These are phyloP conservation scores for Coriolopsis trogii DNA, from an alignment of 1,284 basidiomycete genomes.

Conservation along the genomic window DNA sequence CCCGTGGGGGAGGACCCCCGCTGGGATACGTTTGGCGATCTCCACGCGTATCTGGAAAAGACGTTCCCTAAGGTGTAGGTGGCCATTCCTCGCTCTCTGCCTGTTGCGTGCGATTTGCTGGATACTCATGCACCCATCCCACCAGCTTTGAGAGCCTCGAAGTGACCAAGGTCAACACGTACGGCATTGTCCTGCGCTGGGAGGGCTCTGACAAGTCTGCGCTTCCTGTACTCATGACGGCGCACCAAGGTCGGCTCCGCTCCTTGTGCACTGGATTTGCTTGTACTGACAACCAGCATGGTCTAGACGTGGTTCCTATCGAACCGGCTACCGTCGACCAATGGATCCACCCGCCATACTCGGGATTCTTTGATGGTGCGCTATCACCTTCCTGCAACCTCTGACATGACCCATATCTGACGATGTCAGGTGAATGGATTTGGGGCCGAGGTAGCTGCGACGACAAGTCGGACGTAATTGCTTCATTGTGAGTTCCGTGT, in stretches of 20 bases:
- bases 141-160: constrained; percentile 52
- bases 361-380: constrained; percentile 40
- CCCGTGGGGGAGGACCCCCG: constrained; percentile 42
- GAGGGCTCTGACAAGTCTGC: constrained; percentile 53
- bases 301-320: constrained; percentile 57
- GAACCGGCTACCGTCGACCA: constrained; percentile 49
- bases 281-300: not conserved
- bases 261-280: not conserved
- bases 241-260: constrained; percentile 56
- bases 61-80: constrained; percentile 45
- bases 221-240: constrained; percentile 66
- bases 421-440: constrained; percentile 43
- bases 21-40: constrained; percentile 43
- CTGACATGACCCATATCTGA: not conserved
- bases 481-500: constrained; percentile 45
- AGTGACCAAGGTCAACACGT: constrained; percentile 63
- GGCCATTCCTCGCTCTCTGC: not conserved
- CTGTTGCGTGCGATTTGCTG: constrained; percentile 5
- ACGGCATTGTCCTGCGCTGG: constrained; percentile 68
- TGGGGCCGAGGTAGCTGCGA: constrained; percentile 69
- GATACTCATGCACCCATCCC: not conserved
- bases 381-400: not conserved
- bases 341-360: constrained; percentile 49
- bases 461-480: constrained; percentile 63
- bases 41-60: constrained; percentile 43